Base-by-base conservation (phyloP, 2,329 filamentous ascomycete species). In the Pyrenophora seminiperda region DNA sequence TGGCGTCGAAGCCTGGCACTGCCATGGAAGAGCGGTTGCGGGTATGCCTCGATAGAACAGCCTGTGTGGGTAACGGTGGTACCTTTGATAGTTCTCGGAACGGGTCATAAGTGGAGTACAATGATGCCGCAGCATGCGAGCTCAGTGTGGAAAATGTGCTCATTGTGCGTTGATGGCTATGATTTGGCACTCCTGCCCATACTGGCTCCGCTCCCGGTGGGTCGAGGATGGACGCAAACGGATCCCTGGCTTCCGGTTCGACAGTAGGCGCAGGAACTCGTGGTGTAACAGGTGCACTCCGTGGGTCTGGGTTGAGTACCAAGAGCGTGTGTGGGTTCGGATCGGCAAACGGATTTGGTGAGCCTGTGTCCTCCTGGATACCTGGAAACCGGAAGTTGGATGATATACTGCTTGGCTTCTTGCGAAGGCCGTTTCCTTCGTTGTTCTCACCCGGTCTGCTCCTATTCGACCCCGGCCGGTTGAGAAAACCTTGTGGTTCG, bases 371-470 rank as follows among this genome's bases (percentile, higher is more conserved):
- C 30, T 68, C 62, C 9, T 62, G 50, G n/a, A 67, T 67, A 2
- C 60, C 63, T 7, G 59, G 55, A 38, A 72, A 72, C 15, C 65
- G 60, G 18, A 63, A 64, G 38, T 58, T 49, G 40, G 63, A 53
- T 48, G 61, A 59, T 0, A 64, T 44, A 36, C 65, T 70, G 47
- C 69, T 62, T 37, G 61, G 67, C 41, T 68, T 67, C 34, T 70
- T 67, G 19, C 61, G 59, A 20, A 70, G 42, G 9, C 66, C 39
- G 13, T 67, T 68, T 19, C 61, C 64, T 18, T 68, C 65, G 38
- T 63, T 66, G 42, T 68, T 71, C 33, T 65, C 58, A 38, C 62
- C 68, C n/a, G 67, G 63, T 47, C 63, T 66, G 27, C 70, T 67
- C 27, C 59, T 59, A n/a, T 60, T 57, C n/a, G 66, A 65, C 17